Evolutionary conservation across 805 yeast genomes (phyloP).

Genomic region (Starmera dryadoides): DNA sequence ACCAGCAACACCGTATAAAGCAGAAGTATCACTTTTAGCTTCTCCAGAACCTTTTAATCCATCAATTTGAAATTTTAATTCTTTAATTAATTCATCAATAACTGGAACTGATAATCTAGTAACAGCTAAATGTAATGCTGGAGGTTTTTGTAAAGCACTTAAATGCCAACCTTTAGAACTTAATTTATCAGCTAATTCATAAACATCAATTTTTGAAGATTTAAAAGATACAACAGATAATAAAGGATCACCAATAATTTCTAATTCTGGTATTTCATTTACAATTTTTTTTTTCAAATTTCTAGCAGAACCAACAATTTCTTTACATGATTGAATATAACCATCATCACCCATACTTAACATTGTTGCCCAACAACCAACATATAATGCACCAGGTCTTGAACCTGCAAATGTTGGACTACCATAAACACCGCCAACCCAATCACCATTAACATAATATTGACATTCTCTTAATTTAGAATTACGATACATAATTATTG

Average conservation of each 20-base stretch:
- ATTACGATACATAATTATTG: constrained; percentile 82
- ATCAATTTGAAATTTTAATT: constrained; percentile 26
- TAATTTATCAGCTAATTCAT: constrained; percentile 70
- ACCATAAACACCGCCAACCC: constrained; percentile 96
- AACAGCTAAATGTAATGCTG: constrained; percentile 87
- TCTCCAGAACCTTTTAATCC: constrained; percentile 17
- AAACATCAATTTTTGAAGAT: constrained; percentile 56
- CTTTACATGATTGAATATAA: constrained; percentile 56
- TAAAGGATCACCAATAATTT: constrained; percentile 79
- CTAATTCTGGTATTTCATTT: constrained; percentile 46
- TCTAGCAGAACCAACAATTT: constrained; percentile 62
- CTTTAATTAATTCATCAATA: constrained; percentile 51
- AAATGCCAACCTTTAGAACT: constrained; percentile 80
- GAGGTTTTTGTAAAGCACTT: constrained; percentile 78
- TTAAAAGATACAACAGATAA: constrained; percentile 79
- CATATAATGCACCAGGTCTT: constrained; percentile 94
- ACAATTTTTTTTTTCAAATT: constrained; percentile 41
- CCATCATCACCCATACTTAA: constrained; percentile 80
- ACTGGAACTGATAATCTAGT: constrained; percentile 63
- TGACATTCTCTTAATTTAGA: constrained; percentile 65
- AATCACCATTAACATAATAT: constrained; percentile 73
- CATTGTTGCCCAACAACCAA: constrained; percentile 98
- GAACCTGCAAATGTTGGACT: constrained; percentile 96
- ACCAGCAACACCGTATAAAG: constrained; percentile 93
- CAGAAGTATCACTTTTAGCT: constrained; percentile 62